Conservation (phyloP, 2,329 filamentous ascomycete genomes). For the Sporothrix brasiliensis region DNA sequence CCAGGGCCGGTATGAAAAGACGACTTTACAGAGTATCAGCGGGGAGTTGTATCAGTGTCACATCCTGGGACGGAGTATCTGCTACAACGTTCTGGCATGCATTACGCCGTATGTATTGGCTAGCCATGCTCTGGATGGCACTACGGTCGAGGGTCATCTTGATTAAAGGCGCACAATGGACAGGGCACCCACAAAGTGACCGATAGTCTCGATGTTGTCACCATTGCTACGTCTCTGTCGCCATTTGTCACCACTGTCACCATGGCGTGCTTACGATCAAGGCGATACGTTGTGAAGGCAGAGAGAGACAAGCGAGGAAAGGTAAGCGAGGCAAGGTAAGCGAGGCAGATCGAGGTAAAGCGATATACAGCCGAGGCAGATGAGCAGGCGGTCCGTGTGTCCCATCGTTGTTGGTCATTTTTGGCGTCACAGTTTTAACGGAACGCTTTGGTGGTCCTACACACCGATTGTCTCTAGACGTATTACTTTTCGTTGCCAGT, state of each 20-base stretch:
- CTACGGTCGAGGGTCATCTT: background rate
- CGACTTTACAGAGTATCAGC: background rate
- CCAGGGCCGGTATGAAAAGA: background rate
- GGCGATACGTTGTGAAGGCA: background rate
- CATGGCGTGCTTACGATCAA: background rate
- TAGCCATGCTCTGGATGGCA: background rate
- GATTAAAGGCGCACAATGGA: background rate
- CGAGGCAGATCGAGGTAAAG: background rate
- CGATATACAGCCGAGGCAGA: constrained; percentile 8
- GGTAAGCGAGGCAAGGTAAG: background rate
- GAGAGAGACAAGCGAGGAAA: background rate
- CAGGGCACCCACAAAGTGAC: too few relatives aligned
- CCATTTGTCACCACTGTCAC: background rate
- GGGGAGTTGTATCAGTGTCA: background rate
- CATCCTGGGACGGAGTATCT: background rate
- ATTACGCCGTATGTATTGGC: too few relatives aligned
- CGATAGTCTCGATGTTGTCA: too few relatives aligned
- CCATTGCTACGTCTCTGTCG: too few relatives aligned
- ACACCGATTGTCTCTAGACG: too few relatives aligned
- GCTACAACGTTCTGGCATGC: background rate
- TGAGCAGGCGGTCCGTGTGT: constrained; percentile 22
- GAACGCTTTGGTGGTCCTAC: too few relatives aligned
- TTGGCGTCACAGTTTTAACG: background rate
- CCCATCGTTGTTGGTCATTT: background rate
- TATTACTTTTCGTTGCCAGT: too few relatives aligned